These are phyloP conservation scores for Calvatia gigantea DNA, from an alignment of 768 basidiomycete species.

Conservation along the genomic window DNA sequence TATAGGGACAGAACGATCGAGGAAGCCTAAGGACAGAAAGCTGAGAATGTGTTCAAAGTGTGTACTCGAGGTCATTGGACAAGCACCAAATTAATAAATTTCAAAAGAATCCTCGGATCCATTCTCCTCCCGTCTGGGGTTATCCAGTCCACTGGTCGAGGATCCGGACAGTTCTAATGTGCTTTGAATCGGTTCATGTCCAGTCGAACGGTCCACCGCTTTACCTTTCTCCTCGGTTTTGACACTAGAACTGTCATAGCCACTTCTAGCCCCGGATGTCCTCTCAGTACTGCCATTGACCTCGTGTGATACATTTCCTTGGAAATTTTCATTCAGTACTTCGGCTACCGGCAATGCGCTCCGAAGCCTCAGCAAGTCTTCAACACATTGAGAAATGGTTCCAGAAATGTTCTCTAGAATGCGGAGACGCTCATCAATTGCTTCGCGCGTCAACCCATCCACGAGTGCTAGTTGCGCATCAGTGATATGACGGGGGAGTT, in stretches of 20 bases:
- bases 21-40: too few relatives aligned
- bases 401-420: slow-evolving; percentile 77
- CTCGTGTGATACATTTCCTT: not conserved
- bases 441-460: slow-evolving; percentile 69
- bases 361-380: slow-evolving; percentile 73
- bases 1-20: too few relatives aligned
- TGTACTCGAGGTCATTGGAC: not conserved
- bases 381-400: slow-evolving; percentile 69
- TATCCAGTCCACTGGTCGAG: not conserved
- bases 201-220: slow-evolving; percentile 1
- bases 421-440: slow-evolving; percentile 80
- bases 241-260: not conserved
- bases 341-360: slow-evolving; percentile 53
- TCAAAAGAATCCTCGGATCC: not conserved
- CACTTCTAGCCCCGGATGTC: not conserved
- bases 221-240: slow-evolving; percentile 1
- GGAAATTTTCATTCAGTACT: not conserved
- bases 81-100: not conserved
- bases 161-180: not conserved
- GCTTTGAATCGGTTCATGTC: not conserved
- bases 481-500: slow-evolving; percentile 45
- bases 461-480: slow-evolving; percentile 63
- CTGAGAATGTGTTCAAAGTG: not conserved
- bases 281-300: not conserved
- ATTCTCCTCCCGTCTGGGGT: slow-evolving; percentile 1